Conservation (phyloP, 2,329 filamentous ascomycete species). For the Trichoderma guizhouense region DNA sequence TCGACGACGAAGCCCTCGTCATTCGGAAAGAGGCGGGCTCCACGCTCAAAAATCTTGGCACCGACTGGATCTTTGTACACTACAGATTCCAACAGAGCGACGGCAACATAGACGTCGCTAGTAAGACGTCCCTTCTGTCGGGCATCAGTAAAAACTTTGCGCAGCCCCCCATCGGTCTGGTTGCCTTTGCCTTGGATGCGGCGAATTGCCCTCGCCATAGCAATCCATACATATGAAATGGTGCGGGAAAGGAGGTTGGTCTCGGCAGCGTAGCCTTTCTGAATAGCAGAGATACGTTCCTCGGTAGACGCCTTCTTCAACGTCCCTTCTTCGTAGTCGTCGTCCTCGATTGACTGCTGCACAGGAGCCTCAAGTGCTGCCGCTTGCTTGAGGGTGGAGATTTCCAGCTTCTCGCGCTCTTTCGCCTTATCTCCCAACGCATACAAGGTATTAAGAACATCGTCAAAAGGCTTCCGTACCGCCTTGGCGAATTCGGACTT, state of each 20-base stretch:
- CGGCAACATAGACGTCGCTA: conserved; percentile 91
- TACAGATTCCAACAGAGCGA: conserved; percentile 88
- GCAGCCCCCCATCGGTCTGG: conserved; percentile 67
- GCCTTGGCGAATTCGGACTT: conserved; percentile 73
- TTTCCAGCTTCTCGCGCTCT: conserved; percentile 56
- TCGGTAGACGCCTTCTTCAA: conserved; percentile 58
- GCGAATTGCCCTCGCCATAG: conserved; percentile 88
- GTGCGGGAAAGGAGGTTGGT: conserved; percentile 75
- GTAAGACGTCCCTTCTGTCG: conserved; percentile 82
- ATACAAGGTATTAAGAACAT: conserved; percentile 83
- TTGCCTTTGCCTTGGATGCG: conserved; percentile 83
- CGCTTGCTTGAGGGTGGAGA: conserved; percentile 55
- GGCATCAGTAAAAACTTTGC: conserved; percentile 86
- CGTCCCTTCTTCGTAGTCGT: conserved; percentile 41
- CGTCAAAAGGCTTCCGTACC: conserved; percentile 80
- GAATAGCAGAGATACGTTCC: conserved; percentile 58
- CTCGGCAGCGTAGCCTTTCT: conserved; percentile 68
- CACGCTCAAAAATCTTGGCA: conserved; percentile 93
- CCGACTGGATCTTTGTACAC: conserved; percentile 93
- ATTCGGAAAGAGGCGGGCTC: conserved; percentile 87
- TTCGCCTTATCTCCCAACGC: conserved; percentile 73
- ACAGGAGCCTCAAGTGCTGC: conserved; percentile 37
- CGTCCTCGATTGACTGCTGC: conserved; percentile 44
- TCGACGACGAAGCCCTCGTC: conserved; percentile 92
- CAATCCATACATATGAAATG: conserved; percentile 92